Evolutionary conservation across 768 basidiomycete species (phyloP).

Genomic region (Leccinellum albellum): DNA sequence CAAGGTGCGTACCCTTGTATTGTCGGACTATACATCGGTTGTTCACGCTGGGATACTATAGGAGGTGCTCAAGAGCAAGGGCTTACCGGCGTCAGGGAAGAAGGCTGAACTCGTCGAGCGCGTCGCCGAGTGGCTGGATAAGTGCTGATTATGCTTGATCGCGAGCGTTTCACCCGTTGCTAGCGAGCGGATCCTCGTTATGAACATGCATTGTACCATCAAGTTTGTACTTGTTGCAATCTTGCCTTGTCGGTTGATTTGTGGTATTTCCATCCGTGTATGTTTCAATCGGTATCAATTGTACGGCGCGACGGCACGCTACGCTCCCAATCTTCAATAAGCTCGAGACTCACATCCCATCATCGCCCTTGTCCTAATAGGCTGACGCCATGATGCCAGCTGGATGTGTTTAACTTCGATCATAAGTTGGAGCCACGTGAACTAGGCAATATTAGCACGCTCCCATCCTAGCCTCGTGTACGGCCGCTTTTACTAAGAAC

Average conservation of each 20-base stretch:
- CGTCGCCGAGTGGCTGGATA: slow-evolving; percentile 58
- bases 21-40: not conserved
- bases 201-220: not conserved
- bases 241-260: not conserved
- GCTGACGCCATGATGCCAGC: not conserved
- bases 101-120: slow-evolving; percentile 72
- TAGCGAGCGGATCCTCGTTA: not conserved
- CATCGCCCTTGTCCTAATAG: not conserved
- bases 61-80: slow-evolving; percentile 74
- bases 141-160: slow-evolving; percentile 17
- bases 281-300: slow-evolving; percentile 5
- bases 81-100: slow-evolving; percentile 57
- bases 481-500: not conserved
- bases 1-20: slow-evolving; percentile 46
- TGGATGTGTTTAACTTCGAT: not conserved
- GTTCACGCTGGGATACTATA: slow-evolving; percentile 24
- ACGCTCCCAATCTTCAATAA: too few species aligned
- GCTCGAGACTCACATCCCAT: not conserved
- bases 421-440: not conserved
- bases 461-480: not conserved
- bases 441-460: not conserved
- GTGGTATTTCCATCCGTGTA: not conserved
- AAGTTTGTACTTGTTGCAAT: not conserved
- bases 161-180: not conserved
- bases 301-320: too few species aligned